These are phyloP conservation scores for Tulasnella calospora DNA, from an alignment of 768 basidiomycete species.

Conservation along the genomic window DNA sequence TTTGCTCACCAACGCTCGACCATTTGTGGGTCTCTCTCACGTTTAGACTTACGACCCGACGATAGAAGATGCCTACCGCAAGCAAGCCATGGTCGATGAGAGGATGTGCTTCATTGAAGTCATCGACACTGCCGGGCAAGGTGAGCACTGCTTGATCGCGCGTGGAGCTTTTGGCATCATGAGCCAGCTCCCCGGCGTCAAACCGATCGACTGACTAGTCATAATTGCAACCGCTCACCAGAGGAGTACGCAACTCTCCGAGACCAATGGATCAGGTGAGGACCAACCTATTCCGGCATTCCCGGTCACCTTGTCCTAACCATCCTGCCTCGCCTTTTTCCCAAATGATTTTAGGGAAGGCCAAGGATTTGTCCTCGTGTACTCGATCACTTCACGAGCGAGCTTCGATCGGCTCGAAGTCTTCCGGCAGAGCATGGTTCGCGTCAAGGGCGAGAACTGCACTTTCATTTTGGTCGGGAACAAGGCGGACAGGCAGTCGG, in stretches of 20 bases:
- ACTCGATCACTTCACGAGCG: conserved; percentile 90
- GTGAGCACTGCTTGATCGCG: conserved; percentile 43
- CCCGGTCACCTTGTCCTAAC: background rate
- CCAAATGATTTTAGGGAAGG: conserved; percentile 61
- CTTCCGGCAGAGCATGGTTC: conserved; percentile 83
- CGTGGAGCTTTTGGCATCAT: background rate
- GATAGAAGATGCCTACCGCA: conserved; percentile 97
- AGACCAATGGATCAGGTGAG: conserved; percentile 95
- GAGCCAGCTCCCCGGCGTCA: background rate
- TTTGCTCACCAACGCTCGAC: conserved; percentile 5
- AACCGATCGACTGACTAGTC: conserved; percentile 12
- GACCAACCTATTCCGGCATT: background rate
- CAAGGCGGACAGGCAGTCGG: conserved; percentile 88
- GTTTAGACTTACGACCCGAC: conserved; percentile 91
- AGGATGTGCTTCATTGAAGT: conserved; percentile 95
- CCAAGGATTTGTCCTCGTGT: conserved; percentile 95
- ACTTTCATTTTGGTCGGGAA: conserved; percentile 95
- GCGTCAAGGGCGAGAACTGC: conserved; percentile 79
- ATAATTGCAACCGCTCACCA: conserved; percentile 35
- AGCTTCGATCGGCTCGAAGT: conserved; percentile 87
- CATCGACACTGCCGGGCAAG: conserved; percentile 96
- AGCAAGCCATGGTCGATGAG: conserved; percentile 90
- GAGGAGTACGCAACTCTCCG: conserved; percentile 96
- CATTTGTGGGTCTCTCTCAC: background rate
- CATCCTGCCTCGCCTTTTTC: conserved; percentile 4